phyloP scores from a whole-genome alignment of 1,139 yeast species.

The Candida tetrigidarum region DNA sequence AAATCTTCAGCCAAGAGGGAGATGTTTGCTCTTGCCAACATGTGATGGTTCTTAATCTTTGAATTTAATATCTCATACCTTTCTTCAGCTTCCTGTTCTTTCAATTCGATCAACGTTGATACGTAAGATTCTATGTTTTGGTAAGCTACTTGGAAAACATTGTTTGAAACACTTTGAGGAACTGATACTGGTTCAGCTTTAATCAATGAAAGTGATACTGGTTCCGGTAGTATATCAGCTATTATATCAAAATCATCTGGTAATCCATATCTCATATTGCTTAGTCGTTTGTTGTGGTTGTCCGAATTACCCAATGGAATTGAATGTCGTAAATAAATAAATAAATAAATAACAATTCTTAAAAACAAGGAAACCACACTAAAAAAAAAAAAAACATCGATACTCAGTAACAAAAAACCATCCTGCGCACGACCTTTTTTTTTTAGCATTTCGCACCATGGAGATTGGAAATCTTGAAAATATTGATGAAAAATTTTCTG shows the following conservation, averaged over 20 bases:
- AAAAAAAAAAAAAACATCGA: neutral
- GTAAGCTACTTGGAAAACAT: conserved; percentile 12
- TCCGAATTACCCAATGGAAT: neutral
- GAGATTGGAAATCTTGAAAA: too few relatives aligned
- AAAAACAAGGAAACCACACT: too few relatives aligned
- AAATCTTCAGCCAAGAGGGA: conserved; percentile 9
- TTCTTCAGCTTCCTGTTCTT: conserved; percentile 1
- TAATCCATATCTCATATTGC: conserved; percentile 27
- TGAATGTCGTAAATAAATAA: neutral
- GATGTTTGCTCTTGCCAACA: conserved; percentile 12
- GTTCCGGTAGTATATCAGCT: conserved; percentile 14
- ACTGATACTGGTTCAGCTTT: conserved; percentile 5
- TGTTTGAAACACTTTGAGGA: neutral
- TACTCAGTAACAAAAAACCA: neutral
- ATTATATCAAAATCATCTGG: conserved; percentile 29
- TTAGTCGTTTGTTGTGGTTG: neutral
- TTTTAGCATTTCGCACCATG: conserved; percentile 1
- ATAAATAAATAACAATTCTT: too few relatives aligned
- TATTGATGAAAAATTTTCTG: conserved; percentile 10
- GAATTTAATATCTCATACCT: conserved; percentile 3
- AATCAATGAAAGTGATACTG: conserved; percentile 6
- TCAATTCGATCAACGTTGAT: neutral
- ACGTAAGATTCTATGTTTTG: conserved; percentile 13
- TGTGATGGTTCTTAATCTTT: conserved; percentile 6
- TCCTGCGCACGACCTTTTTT: conserved; percentile 1